Conservation (phyloP, 306 rosid species). For the Purshia tridentata region DNA sequence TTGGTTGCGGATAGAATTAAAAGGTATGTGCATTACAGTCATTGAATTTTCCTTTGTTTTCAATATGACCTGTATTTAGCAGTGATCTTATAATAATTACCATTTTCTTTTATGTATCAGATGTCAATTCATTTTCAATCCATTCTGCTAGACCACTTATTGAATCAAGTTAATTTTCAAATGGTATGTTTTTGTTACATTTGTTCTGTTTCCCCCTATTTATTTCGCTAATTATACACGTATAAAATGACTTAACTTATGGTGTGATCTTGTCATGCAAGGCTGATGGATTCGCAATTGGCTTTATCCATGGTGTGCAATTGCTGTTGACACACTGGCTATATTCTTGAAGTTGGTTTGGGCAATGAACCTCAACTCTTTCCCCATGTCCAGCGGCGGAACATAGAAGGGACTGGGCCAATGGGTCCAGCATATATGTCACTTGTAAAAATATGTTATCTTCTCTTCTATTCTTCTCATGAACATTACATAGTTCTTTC, state of each 20-base stretch:
- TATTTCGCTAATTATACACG: slow-evolving; percentile 3
- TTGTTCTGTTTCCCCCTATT: neutral
- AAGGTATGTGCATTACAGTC: slow-evolving; percentile 44
- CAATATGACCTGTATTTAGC: slow-evolving; percentile 9
- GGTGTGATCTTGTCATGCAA: slow-evolving; percentile 25
- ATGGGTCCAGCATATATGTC: no score
- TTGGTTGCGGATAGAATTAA: slow-evolving; percentile 75
- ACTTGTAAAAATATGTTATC: no score
- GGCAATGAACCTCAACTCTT: slow-evolving; percentile 17
- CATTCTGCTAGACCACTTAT: slow-evolving; percentile 49
- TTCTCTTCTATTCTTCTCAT: no score
- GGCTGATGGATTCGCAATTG: slow-evolving; percentile 32
- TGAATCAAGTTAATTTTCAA: slow-evolving; percentile 42
- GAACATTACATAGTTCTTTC: no score
- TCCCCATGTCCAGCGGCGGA: slow-evolving; percentile 13
- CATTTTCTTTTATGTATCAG: slow-evolving; percentile 39
- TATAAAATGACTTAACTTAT: slow-evolving; percentile 16
- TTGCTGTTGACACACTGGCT: slow-evolving; percentile 27
- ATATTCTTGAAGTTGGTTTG: slow-evolving; percentile 26
- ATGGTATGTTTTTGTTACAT: slow-evolving; percentile 37
- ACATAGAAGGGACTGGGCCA: no score
- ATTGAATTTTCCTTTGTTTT: neutral
- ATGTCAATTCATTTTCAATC: slow-evolving; percentile 50
- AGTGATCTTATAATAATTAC: slow-evolving; percentile 17
- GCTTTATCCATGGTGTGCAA: slow-evolving; percentile 22